Percentiles rank a stretch among this genome's conserved stretches.
Conservation (phyloP, 2,329 filamentous ascomycete species). For the Fusarium euwallaceae region DNA sequence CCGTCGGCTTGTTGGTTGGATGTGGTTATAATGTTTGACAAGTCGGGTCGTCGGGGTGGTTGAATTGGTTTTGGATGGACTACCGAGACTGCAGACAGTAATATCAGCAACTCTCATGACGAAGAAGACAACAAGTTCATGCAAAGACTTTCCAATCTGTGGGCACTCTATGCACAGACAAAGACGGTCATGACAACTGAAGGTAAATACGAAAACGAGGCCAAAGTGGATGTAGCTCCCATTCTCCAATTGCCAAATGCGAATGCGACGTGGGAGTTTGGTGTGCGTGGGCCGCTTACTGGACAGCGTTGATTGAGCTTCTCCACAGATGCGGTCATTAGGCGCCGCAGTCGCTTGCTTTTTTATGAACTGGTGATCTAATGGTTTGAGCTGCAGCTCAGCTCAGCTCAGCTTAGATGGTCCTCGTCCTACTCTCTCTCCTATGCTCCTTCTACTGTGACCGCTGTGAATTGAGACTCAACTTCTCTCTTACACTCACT, state of each 20-base stretch:
- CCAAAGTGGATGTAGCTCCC: conserved; percentile 32
- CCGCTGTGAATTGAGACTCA: not conserved
- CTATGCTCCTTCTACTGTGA: not conserved
- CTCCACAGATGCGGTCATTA: conserved; percentile 47
- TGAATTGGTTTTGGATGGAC: conserved; percentile 36
- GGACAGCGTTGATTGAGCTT: conserved; percentile 20
- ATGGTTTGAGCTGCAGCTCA: conserved; percentile 23
- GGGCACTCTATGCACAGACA: not conserved
- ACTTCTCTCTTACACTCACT: conserved; percentile 4
- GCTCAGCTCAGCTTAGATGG: conserved; percentile 1
- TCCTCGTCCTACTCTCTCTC: not conserved
- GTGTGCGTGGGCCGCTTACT: conserved; percentile 30
- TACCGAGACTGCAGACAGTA: conserved; percentile 31
- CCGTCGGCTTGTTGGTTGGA: conserved; percentile 17
- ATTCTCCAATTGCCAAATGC: conserved; percentile 15
- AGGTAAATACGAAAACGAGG: conserved; percentile 38
- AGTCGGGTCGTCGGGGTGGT: conserved; percentile 16
- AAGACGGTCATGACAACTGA: not conserved
- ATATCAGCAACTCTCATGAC: conserved; percentile 42
- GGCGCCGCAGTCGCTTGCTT: conserved; percentile 38
- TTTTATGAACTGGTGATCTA: conserved; percentile 20
- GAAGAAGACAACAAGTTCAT: conserved; percentile 11
- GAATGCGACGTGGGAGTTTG: conserved; percentile 40
- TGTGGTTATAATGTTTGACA: conserved; percentile 28
- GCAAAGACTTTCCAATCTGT: not conserved